phyloP scores from a whole-genome alignment of 1,284 basidiomycete species.

The Exsudoporus floridanus region DNA sequence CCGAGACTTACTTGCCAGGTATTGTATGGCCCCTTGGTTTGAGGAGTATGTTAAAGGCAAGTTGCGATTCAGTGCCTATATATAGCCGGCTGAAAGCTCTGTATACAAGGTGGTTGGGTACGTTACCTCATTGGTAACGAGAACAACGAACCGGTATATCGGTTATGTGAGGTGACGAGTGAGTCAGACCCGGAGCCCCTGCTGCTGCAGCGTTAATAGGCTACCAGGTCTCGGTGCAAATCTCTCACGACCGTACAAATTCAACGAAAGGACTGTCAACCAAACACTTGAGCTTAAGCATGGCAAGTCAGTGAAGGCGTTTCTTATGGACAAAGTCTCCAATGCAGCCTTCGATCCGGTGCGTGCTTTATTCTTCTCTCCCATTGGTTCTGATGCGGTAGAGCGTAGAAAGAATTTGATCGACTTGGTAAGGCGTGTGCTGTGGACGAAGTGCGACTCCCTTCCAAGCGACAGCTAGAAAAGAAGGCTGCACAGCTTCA shows the following conservation, averaged over 20 bases:
- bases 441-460: slow-evolving; percentile 61
- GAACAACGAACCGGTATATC: slow-evolving; percentile 65
- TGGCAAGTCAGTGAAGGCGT: slow-evolving; percentile 58
- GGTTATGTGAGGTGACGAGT: slow-evolving; percentile 80
- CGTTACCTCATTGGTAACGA: slow-evolving; percentile 69
- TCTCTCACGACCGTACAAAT: slow-evolving; percentile 66
- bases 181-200: slow-evolving; percentile 33
- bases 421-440: slow-evolving; percentile 52
- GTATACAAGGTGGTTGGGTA: slow-evolving; percentile 69
- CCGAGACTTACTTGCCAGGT: slow-evolving; percentile 63
- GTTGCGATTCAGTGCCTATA: slow-evolving; percentile 20
- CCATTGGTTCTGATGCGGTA: slow-evolving; percentile 9
- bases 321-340: slow-evolving; percentile 80
- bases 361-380: slow-evolving; percentile 26
- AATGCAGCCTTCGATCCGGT: slow-evolving; percentile 65
- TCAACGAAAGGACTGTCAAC: slow-evolving; percentile 66
- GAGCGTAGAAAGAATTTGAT: slow-evolving; percentile 69
- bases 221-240: slow-evolving; percentile 43
- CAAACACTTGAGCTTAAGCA: slow-evolving; percentile 69
- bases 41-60: slow-evolving; percentile 74
- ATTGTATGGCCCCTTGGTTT: slow-evolving; percentile 73
- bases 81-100: slow-evolving; percentile 9
- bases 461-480: slow-evolving; percentile 62
- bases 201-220: slow-evolving; percentile 8
- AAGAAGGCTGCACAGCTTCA: slow-evolving; percentile 63